A percentile compares a stretch with the other conserved stretches of the same genome.
Evolutionary conservation across 1,139 yeast species (phyloP).

Genomic region (Meyerozyma carpophila): DNA sequence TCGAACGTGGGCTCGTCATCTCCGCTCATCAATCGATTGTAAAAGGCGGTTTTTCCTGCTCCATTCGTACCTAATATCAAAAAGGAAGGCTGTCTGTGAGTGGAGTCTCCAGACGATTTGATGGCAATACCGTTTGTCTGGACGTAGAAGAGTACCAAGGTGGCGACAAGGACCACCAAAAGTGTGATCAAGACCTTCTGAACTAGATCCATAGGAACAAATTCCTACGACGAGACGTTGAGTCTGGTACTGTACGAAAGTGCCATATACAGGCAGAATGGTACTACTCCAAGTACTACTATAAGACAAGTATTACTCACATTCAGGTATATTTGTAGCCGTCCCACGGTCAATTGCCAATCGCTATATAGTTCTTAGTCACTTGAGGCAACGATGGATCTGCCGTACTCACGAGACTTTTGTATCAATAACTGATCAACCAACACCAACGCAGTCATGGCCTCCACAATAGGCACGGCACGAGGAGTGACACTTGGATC

Average conservation of each 20-base stretch:
- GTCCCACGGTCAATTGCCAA: slow-evolving; percentile 16
- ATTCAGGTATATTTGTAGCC: slow-evolving; percentile 45
- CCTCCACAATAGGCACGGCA: slow-evolving; percentile 97
- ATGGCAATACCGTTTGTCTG: slow-evolving; percentile 8
- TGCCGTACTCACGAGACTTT: slow-evolving; percentile 64
- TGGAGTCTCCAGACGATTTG: slow-evolving; percentile 13
- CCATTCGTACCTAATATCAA: slow-evolving; percentile 68
- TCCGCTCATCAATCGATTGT: slow-evolving; percentile 22
- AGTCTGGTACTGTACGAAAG: background rate
- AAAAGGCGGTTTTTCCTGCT: slow-evolving; percentile 75
- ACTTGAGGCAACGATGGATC: slow-evolving; percentile 12
- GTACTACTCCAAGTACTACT: too few species aligned
- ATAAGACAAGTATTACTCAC: too few species aligned
- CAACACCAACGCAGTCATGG: slow-evolving; percentile 92
- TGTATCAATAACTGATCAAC: slow-evolving; percentile 85
- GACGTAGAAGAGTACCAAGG: slow-evolving; percentile 11
- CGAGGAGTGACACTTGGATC: slow-evolving; percentile 98
- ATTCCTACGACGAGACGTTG: background rate
- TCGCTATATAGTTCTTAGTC: background rate
- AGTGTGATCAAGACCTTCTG: slow-evolving; percentile 14
- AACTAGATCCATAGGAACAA: slow-evolving; percentile 14
- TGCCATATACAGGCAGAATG: background rate
- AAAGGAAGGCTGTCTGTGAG: slow-evolving; percentile 45
- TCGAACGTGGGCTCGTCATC: slow-evolving; percentile 9
- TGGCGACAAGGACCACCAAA: slow-evolving; percentile 15